Conservation (phyloP, 1,284 basidiomycete species). For the Puccinia coronata region DNA sequence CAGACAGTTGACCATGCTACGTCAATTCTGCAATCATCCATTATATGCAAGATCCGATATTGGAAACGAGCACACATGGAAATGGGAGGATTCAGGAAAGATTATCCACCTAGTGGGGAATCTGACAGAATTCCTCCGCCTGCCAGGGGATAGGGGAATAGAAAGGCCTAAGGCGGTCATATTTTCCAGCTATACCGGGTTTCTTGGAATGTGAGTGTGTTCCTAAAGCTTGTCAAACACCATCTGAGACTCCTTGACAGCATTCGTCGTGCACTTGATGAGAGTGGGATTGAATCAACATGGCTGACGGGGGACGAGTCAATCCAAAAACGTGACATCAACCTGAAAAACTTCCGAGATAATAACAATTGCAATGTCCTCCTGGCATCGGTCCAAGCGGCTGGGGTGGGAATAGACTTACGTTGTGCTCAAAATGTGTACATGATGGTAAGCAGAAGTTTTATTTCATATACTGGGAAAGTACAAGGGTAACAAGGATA, state of each 20-base stretch:
- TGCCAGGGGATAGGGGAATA: not conserved
- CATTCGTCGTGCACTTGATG: conserved; percentile 4
- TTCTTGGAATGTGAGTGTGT: conserved; percentile 2
- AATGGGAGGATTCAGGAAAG: conserved; percentile 8
- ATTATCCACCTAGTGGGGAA: not conserved
- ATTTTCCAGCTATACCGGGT: conserved; percentile 14
- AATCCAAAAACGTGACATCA: no score
- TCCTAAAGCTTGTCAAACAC: not conserved
- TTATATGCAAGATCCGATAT: conserved; percentile 8
- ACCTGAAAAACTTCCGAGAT: not conserved
- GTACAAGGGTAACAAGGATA: conserved; percentile 5
- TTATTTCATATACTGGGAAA: not conserved
- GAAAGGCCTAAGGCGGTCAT: conserved; percentile 4
- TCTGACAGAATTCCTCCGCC: not conserved
- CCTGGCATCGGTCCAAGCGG: conserved; percentile 12
- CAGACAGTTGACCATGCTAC: conserved; percentile 13
- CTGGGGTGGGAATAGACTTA: conserved; percentile 3
- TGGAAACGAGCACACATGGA: not conserved
- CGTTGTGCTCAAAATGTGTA: no score
- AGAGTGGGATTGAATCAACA: not conserved
- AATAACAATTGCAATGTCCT: no score
- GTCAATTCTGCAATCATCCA: conserved; percentile 19
- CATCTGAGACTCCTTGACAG: no score
- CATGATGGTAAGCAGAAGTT: not conserved
- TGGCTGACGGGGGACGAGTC: conserved; percentile 1